phyloP scores from a whole-genome alignment of 345 rosid species.

The Gossypioides kirkii region DNA sequence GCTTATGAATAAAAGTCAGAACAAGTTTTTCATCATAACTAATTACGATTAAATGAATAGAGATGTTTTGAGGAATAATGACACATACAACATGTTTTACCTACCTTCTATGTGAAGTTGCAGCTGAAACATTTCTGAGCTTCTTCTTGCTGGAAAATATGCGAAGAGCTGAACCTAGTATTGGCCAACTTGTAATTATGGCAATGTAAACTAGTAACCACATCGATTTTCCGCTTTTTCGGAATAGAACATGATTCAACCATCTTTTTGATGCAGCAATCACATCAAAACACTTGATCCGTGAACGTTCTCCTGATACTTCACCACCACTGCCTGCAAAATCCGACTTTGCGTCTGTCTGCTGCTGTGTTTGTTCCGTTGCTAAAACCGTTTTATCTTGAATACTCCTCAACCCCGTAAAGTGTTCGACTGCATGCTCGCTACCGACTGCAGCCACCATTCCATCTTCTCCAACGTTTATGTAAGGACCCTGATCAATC shows the following conservation, averaged over 20 bases:
- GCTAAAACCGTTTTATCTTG: conserved; percentile 12
- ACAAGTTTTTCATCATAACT: not conserved
- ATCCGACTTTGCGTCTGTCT: conserved; percentile 17
- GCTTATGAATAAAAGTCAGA: too few relatives aligned
- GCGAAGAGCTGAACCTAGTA: conserved; percentile 43
- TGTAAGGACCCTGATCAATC: conserved; percentile 63
- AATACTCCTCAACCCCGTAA: conserved; percentile 6
- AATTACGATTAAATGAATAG: not conserved
- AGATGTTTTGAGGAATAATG: not conserved
- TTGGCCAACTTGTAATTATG: conserved; percentile 53
- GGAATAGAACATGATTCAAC: conserved; percentile 32
- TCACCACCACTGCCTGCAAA: not conserved
- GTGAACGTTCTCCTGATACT: conserved; percentile 21
- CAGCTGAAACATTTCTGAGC: conserved; percentile 21
- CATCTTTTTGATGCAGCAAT: conserved; percentile 31
- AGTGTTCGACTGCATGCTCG: conserved; percentile 30
- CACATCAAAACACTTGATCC: conserved; percentile 18
- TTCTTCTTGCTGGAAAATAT: conserved; percentile 40
- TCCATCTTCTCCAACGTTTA: conserved; percentile 60
- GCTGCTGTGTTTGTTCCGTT: conserved; percentile 21
- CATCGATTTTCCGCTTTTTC: conserved; percentile 31
- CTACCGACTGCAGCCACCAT: conserved; percentile 54
- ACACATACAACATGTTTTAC: not conserved
- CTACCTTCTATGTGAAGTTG: conserved; percentile 19
- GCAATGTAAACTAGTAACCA: conserved; percentile 64